Conservation (phyloP, 306 rosid genomes). For the Cicer cuneatum region DNA sequence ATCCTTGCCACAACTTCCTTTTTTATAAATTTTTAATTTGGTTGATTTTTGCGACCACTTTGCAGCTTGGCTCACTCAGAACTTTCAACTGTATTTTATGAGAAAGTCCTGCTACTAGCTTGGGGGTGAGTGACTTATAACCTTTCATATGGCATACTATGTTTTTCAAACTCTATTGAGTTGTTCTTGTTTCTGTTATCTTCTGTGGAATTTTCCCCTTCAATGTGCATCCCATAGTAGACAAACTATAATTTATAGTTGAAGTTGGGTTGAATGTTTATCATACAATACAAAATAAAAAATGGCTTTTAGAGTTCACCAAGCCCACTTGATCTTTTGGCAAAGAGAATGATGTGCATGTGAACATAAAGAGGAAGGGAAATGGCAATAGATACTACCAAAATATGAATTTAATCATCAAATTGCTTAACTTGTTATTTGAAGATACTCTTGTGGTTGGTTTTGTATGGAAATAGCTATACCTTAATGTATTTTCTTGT, state of each 20-base stretch:
- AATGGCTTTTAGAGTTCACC: background rate
- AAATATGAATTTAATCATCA: conserved; percentile 5
- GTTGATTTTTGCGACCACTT: conserved; percentile 43
- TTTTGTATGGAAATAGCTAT: background rate
- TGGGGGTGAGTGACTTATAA: conserved; percentile 83
- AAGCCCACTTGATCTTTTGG: conserved; percentile 1
- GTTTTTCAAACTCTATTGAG: background rate
- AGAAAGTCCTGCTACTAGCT: conserved; percentile 95
- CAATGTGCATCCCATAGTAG: conserved; percentile 14
- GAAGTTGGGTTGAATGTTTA: conserved; percentile 29
- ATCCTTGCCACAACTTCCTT: conserved; percentile 33
- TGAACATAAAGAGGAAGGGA: conserved; percentile 4
- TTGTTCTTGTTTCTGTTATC: background rate
- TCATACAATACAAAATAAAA: conserved; percentile 22
- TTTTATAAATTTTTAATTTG: conserved; percentile 23
- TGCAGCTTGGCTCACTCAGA: conserved; percentile 99
- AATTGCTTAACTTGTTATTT: conserved; percentile 4
- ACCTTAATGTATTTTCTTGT: conserved; percentile 17
- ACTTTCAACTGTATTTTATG: conserved; percentile 94
- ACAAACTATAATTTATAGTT: conserved; percentile 1
- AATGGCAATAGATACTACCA: conserved; percentile 3
- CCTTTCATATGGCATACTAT: conserved; percentile 1
- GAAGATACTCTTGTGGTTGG: background rate
- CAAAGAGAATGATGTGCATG: background rate
- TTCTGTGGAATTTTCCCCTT: background rate